Evolutionary conservation across 140 eudicot species (phyloP).

Genomic region (Stevia rebaudiana): DNA sequence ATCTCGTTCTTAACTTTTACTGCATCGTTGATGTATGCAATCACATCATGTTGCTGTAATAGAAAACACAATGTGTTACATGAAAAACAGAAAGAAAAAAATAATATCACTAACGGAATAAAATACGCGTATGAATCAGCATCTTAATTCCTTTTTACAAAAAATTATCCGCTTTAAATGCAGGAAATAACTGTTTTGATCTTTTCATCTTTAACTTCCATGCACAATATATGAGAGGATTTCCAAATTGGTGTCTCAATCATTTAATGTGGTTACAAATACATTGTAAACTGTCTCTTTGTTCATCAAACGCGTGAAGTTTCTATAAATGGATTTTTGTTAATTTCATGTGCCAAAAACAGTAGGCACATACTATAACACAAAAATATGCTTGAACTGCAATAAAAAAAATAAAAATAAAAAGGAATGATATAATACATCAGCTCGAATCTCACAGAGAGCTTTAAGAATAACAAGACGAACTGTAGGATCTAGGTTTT

Average conservation of each 20-base stretch:
- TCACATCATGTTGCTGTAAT: constrained; percentile 70
- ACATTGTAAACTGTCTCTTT: neutral
- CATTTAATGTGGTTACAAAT: neutral
- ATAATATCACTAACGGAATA: neutral
- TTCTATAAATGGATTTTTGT: neutral
- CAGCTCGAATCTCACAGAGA: constrained; percentile 85
- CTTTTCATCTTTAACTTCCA: neutral
- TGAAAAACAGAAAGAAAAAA: constrained; percentile 1
- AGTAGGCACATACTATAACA: neutral
- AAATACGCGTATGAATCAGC: neutral
- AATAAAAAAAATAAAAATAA: neutral
- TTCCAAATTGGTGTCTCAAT: constrained; percentile 7
- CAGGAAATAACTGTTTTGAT: constrained; percentile 4
- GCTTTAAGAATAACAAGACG: constrained; percentile 80
- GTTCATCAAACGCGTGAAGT: neutral
- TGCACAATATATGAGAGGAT: neutral
- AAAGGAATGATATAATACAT: constrained; percentile 34
- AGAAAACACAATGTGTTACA: constrained; percentile 8
- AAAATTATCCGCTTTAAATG: neutral
- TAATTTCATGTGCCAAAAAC: neutral
- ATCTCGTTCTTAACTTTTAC: constrained; percentile 43
- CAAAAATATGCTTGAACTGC: neutral
- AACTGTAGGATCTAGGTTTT: constrained; percentile 61
- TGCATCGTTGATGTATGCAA: constrained; percentile 45
- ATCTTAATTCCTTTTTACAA: neutral